Evolutionary conservation across 208 protist species (phyloP).

Genomic region (Novymonas esmeraldas): DNA sequence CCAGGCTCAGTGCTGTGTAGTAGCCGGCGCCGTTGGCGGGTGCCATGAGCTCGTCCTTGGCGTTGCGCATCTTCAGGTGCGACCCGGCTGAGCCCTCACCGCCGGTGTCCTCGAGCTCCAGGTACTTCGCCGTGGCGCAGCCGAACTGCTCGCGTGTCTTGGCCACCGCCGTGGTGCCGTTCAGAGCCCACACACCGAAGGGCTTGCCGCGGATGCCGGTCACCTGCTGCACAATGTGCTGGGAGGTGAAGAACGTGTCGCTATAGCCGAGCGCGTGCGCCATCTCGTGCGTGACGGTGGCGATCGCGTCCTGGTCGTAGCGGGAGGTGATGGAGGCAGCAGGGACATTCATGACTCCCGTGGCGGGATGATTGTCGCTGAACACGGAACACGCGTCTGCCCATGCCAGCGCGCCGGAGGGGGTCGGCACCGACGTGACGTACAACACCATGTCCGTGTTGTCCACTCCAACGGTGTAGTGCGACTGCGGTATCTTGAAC

Average conservation of each 20-base stretch:
- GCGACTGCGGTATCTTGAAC: slow-evolving; percentile 17
- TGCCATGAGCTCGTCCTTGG: slow-evolving; percentile 86
- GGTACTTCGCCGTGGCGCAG: slow-evolving; percentile 49
- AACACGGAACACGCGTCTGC: slow-evolving; percentile 42
- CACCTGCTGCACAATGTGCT: slow-evolving; percentile 7
- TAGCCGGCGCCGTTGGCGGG: slow-evolving; percentile 25
- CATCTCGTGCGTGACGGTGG: slow-evolving; percentile 73
- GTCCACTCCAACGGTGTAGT: slow-evolving; percentile 39
- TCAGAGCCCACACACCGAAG: slow-evolving; percentile 33
- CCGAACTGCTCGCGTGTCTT: slow-evolving; percentile 61
- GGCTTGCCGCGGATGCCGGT: slow-evolving; percentile 38
- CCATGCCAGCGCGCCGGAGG: slow-evolving; percentile 35
- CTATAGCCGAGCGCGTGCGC: slow-evolving; percentile 88
- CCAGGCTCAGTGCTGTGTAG: slow-evolving; percentile 79
- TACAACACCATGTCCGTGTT: slow-evolving; percentile 71
- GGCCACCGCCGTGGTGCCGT: slow-evolving; percentile 27
- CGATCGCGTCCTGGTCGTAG: slow-evolving; percentile 15
- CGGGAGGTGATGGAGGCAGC: slow-evolving; percentile 23
- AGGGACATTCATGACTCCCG: slow-evolving; percentile 56
- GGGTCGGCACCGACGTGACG: slow-evolving; percentile 42
- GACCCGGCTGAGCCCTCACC: slow-evolving; percentile 23
- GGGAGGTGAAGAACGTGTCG: slow-evolving; percentile 12
- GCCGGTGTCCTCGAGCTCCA: slow-evolving; percentile 74
- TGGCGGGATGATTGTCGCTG: slow-evolving; percentile 21
- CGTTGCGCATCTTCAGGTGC: slow-evolving; percentile 87